Conservation (phyloP, 2,329 filamentous ascomycete genomes). For the Rutstroemia sp. region DNA sequence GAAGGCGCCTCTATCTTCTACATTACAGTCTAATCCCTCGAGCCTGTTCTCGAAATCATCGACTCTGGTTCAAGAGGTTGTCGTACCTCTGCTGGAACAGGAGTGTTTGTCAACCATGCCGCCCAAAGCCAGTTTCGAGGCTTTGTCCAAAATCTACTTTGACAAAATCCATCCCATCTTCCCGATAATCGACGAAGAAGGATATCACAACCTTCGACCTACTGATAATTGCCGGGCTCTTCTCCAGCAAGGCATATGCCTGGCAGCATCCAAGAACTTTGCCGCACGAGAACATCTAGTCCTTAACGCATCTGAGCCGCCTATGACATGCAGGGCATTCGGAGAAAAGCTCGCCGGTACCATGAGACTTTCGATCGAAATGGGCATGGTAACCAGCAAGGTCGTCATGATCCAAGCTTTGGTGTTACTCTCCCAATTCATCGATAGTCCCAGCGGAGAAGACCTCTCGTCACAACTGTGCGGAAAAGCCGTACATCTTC, state of each 20-base stretch:
- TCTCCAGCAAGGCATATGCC: constrained; percentile 43
- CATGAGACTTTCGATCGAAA: constrained; percentile 35
- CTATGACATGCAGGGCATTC: constrained; percentile 18
- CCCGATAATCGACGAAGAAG: constrained; percentile 23
- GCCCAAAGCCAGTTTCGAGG: constrained; percentile 38
- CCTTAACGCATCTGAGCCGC: constrained; percentile 7
- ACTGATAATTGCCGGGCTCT: constrained; percentile 35
- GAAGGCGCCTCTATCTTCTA: not conserved
- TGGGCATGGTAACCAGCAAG: constrained; percentile 46
- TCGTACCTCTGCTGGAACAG: constrained; percentile 21
- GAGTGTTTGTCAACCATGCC: constrained; percentile 38
- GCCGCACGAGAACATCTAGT: constrained; percentile 37
- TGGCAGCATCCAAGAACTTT: constrained; percentile 46
- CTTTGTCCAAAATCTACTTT: constrained; percentile 36
- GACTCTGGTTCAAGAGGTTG: constrained; percentile 15
- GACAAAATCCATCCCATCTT: constrained; percentile 25
- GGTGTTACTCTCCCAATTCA: constrained; percentile 49
- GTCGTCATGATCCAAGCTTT: constrained; percentile 48
- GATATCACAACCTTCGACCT: constrained; percentile 30
- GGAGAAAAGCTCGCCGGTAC: constrained; percentile 17
- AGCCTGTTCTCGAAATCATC: constrained; percentile 17
- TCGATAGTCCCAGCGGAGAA: constrained; percentile 47
- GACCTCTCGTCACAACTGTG: constrained; percentile 47
- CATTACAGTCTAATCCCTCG: constrained; percentile 7
- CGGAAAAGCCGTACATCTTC: constrained; percentile 47